phyloP scores from a whole-genome alignment of 345 rosid genomes.

The Passiflora organensis region DNA sequence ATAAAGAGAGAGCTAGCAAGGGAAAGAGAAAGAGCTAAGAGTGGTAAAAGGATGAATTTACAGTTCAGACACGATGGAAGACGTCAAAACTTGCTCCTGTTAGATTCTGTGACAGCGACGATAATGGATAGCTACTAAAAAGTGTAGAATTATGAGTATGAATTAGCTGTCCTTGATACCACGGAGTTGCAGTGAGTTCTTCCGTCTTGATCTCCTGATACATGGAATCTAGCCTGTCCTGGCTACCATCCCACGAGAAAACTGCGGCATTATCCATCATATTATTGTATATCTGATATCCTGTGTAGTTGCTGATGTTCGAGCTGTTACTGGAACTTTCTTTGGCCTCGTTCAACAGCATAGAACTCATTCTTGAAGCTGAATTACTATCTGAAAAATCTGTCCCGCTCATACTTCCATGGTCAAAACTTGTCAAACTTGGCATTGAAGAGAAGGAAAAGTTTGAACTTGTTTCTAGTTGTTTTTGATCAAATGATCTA shows the following conservation, averaged over 20 bases:
- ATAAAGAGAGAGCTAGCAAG: background rate
- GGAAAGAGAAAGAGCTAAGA: conserved; percentile 3
- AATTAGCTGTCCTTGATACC: conserved; percentile 32
- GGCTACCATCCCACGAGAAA: conserved; percentile 26
- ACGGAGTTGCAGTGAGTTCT: conserved; percentile 27
- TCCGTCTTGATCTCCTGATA: conserved; percentile 30
- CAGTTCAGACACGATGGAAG: conserved; percentile 45
- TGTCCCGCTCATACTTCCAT: conserved; percentile 27
- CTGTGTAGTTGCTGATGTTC: conserved; percentile 39
- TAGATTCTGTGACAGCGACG: conserved; percentile 54
- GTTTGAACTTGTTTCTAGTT: conserved; percentile 25
- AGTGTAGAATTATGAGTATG: conserved; percentile 32
- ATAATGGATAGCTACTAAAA: conserved; percentile 46
- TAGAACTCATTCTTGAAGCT: conserved; percentile 32
- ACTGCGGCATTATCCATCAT: conserved; percentile 30
- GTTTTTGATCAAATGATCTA: conserved; percentile 18
- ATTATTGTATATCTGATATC: conserved; percentile 30
- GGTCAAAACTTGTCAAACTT: conserved; percentile 38
- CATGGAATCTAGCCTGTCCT: conserved; percentile 24
- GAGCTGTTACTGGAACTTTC: conserved; percentile 52
- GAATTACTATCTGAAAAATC: conserved; percentile 41
- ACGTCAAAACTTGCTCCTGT: conserved; percentile 40
- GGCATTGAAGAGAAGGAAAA: conserved; percentile 42
- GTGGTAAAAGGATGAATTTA: conserved; percentile 30
- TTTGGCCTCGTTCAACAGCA: conserved; percentile 33